These are phyloP conservation scores for Chrysanthemum makinoi DNA, from an alignment of 129 eudicot species.

Conservation along the genomic window DNA sequence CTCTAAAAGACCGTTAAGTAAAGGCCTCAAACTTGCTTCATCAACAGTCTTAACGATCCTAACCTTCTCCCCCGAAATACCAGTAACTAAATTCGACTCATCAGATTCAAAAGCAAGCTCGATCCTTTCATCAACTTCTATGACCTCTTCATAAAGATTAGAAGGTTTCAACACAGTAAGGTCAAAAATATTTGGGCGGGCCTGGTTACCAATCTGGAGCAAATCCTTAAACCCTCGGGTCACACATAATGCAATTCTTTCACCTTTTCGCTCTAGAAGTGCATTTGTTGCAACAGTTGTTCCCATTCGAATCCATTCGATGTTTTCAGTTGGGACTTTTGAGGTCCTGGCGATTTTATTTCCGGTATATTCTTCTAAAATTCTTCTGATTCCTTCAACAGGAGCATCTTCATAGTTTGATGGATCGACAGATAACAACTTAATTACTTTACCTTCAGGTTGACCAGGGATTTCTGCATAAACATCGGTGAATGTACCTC, in stretches of 20 bases:
- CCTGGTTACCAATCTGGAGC: slow-evolving; percentile 90
- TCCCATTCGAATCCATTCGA: slow-evolving; percentile 98
- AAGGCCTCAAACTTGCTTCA: slow-evolving; percentile 60
- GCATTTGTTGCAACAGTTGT: slow-evolving; percentile 99
- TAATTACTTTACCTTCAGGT: slow-evolving; percentile 80
- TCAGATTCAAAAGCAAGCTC: slow-evolving; percentile 53
- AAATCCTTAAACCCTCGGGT: slow-evolving; percentile 79
- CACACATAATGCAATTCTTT: slow-evolving; percentile 88
- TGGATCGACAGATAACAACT: slow-evolving; percentile 88
- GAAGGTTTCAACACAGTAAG: slow-evolving; percentile 86
- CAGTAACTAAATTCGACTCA: slow-evolving; percentile 46
- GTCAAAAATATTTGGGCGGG: slow-evolving; percentile 93
- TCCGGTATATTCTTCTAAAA: slow-evolving; percentile 78
- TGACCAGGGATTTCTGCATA: slow-evolving; percentile 94
- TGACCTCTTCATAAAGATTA: slow-evolving; percentile 85
- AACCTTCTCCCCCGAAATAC: slow-evolving; percentile 84
- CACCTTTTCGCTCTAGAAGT: slow-evolving; percentile 85
- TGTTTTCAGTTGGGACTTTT: slow-evolving; percentile 84
- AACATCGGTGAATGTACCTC: slow-evolving; percentile 98
- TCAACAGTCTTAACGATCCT: slow-evolving; percentile 61
- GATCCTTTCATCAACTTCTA: slow-evolving; percentile 91
- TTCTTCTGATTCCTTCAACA: slow-evolving; percentile 88
- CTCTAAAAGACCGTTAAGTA: slow-evolving; percentile 56
- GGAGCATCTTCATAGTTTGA: slow-evolving; percentile 98
- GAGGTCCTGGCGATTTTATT: slow-evolving; percentile 58